Evolutionary conservation across 2,329 filamentous ascomycete genomes (phyloP).

Genomic region (Diaporthe helianthi): DNA sequence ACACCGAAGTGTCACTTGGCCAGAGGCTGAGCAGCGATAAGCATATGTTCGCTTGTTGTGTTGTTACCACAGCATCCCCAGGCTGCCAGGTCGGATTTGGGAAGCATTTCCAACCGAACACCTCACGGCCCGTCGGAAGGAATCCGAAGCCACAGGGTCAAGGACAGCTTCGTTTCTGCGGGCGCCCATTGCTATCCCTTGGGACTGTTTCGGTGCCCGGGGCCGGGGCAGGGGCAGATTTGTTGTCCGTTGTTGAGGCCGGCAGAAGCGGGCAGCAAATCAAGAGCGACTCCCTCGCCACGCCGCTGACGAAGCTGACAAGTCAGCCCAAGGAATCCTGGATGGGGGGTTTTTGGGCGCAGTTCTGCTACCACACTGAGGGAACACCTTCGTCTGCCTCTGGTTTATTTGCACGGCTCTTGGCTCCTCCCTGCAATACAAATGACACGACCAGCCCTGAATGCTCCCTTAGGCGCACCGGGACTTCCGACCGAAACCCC

Average conservation of each 20-base stretch:
- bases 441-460: constrained; percentile 8
- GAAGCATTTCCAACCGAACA: constrained; percentile 3
- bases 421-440: constrained; percentile 6
- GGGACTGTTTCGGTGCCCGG: constrained; percentile 9
- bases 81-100: constrained; percentile 4
- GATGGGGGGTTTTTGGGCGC: background rate
- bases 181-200: constrained; percentile 15
- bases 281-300: constrained; percentile 3
- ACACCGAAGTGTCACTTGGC: constrained; percentile 6
- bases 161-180: constrained; percentile 5
- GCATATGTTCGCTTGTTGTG: background rate
- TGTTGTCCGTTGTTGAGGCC: constrained; percentile 18
- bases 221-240: constrained; percentile 3
- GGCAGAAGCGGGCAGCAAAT: constrained; percentile 12
- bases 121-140: constrained; percentile 28
- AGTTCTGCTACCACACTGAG: background rate
- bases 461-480: background rate
- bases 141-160: constrained; percentile 32
- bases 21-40: constrained; percentile 20
- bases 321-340: constrained; percentile 11
- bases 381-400: background rate
- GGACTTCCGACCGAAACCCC: constrained; percentile 26
- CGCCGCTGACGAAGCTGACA: constrained; percentile 18
- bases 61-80: too few relatives aligned
- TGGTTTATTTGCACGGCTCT: constrained; percentile 14